A percentile compares a stretch with the other conserved stretches of the same genome.
Evolutionary conservation across 2,329 filamentous ascomycete species (phyloP).

Genomic region (Zymoseptoria passerinii): DNA sequence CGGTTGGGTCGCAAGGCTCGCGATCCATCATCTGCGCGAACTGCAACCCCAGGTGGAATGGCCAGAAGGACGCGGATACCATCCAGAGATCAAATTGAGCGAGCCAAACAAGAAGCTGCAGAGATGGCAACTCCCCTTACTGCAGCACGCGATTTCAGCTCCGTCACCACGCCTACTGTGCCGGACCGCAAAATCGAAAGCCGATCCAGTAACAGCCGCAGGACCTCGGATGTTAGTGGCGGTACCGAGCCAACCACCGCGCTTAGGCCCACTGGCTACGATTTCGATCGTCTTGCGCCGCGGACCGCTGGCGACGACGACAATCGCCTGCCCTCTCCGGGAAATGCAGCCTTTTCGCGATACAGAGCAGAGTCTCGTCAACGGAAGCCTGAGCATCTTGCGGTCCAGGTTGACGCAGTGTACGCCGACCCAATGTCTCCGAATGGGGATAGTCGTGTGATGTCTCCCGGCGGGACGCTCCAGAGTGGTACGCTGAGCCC

Average conservation of each 20-base stretch:
- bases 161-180: neutral
- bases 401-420: constrained; percentile 37
- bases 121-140: constrained; percentile 50
- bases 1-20: constrained; percentile 27
- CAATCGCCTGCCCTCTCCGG: constrained; percentile 59
- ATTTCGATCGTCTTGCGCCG: constrained; percentile 12
- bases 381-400: constrained; percentile 63
- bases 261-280: constrained; percentile 15
- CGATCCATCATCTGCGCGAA: constrained; percentile 44
- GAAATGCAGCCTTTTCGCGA: constrained; percentile 53
- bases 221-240: constrained; percentile 18
- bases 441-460: neutral
- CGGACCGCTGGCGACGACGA: constrained; percentile 6
- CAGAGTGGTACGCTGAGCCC: constrained; percentile 38
- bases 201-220: constrained; percentile 10
- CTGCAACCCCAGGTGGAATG: constrained; percentile 53
- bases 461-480: constrained; percentile 4
- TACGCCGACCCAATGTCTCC: constrained; percentile 24
- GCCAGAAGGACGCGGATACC: constrained; percentile 54
- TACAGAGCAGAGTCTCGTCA: constrained; percentile 53
- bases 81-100: constrained; percentile 44
- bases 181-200: constrained; percentile 5
- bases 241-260: constrained; percentile 23
- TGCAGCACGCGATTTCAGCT: constrained; percentile 49
- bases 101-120: constrained; percentile 50